A percentile compares a stretch with the other conserved stretches of the same genome.
Conservation (phyloP, 1,139 yeast species). For the Ogataea hybrid region DNA sequence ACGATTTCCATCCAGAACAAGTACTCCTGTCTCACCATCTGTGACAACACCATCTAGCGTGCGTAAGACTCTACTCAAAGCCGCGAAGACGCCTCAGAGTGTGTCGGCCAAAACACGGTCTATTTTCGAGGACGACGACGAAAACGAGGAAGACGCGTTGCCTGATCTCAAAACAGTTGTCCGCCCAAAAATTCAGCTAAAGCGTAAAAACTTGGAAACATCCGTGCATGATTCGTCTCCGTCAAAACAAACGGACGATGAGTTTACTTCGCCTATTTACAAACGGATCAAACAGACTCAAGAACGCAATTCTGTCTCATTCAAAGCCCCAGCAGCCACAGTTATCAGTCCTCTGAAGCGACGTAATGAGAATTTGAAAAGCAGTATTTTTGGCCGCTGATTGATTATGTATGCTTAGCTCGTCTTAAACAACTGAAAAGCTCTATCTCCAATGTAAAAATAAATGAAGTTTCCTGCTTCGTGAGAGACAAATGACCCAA, state of each 20-base stretch:
- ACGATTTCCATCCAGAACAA: background rate
- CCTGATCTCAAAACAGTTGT: constrained; percentile 3
- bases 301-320: constrained; percentile 6
- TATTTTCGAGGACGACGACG: constrained; percentile 8
- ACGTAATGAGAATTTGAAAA: constrained; percentile 15
- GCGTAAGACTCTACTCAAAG: constrained; percentile 2
- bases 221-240: constrained; percentile 3
- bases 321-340: background rate
- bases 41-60: constrained; percentile 1
- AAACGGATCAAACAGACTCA: constrained; percentile 15
- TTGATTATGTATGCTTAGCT: constrained; percentile 32
- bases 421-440: constrained; percentile 81
- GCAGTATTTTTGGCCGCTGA: constrained; percentile 13
- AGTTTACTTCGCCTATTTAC: constrained; percentile 18
- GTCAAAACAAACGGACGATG: constrained; percentile 6
- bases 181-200: constrained; percentile 5
- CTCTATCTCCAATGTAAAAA: constrained; percentile 78
- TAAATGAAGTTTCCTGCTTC: constrained; percentile 77
- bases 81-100: constrained; percentile 1
- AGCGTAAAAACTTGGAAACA: constrained; percentile 1
- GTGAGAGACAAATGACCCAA: constrained; percentile 93
- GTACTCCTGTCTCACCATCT: background rate
- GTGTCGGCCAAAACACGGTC: constrained; percentile 1
- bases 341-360: constrained; percentile 18
- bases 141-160: constrained; percentile 4